Evolutionary conservation across 83 land plant genomes (phyloP).

Genomic region (Larix sibirica): DNA sequence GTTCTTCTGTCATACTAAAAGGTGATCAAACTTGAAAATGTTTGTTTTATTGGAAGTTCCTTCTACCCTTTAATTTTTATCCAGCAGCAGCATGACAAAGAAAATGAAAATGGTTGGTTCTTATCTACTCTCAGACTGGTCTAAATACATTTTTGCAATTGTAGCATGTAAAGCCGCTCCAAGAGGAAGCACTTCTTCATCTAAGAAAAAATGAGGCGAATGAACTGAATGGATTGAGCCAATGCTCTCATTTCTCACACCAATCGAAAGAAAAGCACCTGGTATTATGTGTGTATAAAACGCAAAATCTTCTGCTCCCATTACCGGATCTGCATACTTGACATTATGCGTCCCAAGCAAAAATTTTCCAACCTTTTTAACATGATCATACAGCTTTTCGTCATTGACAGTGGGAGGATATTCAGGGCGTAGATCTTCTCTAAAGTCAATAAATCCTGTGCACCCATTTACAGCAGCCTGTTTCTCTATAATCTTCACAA

Average conservation of each 20-base stretch:
- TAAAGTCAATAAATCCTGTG: constrained; percentile 36
- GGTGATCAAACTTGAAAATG: no score
- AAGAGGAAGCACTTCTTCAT: constrained; percentile 59
- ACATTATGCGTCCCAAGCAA: constrained; percentile 40
- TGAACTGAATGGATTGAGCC: constrained; percentile 43
- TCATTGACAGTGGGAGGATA: constrained; percentile 51
- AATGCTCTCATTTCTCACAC: constrained; percentile 33
- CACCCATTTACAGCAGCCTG: constrained; percentile 50
- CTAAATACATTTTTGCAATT: constrained; percentile 5
- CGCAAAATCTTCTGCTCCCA: constrained; percentile 58
- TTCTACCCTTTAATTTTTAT: no score
- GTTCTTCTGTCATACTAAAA: no score
- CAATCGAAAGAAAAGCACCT: constrained; percentile 32
- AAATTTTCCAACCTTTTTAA: constrained; percentile 7
- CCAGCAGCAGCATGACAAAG: no score
- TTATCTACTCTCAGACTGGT: not conserved
- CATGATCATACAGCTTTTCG: constrained; percentile 34
- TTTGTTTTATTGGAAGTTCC: no score
- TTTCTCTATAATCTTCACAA: constrained; percentile 35
- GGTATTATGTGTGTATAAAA: constrained; percentile 42
- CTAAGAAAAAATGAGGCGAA: constrained; percentile 35
- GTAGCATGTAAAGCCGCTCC: constrained; percentile 64
- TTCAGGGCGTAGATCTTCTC: constrained; percentile 15
- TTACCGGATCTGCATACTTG: constrained; percentile 2
- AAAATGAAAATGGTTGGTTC: no score